Conservation (phyloP, 1,284 basidiomycete genomes). For the Sporisorium reilianum region DNA sequence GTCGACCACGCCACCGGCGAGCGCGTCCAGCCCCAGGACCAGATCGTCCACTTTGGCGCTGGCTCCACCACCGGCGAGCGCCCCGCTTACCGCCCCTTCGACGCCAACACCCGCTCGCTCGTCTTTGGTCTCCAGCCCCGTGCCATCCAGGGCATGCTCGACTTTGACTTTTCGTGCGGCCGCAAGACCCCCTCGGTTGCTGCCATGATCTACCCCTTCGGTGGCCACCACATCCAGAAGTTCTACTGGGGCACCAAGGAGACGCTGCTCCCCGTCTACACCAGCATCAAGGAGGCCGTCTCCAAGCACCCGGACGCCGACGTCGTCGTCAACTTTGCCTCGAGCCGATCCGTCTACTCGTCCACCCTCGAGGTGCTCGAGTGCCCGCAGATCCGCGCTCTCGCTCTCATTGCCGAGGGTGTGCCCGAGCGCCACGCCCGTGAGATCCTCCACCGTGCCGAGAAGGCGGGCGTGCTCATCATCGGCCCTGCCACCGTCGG, state of each 20-base stretch:
- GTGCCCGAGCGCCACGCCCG: constrained; percentile 97
- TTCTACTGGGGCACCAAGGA: constrained; percentile 99
- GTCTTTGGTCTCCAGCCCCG: constrained; percentile 98
- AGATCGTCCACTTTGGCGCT: constrained; percentile 85
- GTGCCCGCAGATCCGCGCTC: constrained; percentile 79
- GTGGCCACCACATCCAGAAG: constrained; percentile 99
- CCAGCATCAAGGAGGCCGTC: constrained; percentile 88
- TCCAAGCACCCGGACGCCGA: constrained; percentile 97
- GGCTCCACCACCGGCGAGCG: constrained; percentile 46
- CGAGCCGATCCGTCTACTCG: constrained; percentile 91
- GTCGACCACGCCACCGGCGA: constrained; percentile 79
- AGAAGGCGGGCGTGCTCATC: constrained; percentile 89
- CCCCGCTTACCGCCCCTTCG: constrained; percentile 73
- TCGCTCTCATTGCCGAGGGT: constrained; percentile 97
- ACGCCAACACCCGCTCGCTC: constrained; percentile 90
- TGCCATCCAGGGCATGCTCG: constrained; percentile 99
- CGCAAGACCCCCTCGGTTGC: constrained; percentile 92
- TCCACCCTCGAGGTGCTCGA: constrained; percentile 91
- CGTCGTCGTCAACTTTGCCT: constrained; percentile 98
- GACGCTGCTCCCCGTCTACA: constrained; percentile 97
- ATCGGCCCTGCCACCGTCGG: constrained; percentile 98
- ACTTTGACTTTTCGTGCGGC: constrained; percentile 99
- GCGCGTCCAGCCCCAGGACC: constrained; percentile 83
- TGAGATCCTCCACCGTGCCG: constrained; percentile 91
- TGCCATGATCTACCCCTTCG: constrained; percentile 99